A percentile compares a stretch with the other conserved stretches of the same genome.
These are phyloP conservation scores for Saccharum hybrid DNA, from an alignment of 202 grass and related monocot species.

Conservation along the genomic window DNA sequence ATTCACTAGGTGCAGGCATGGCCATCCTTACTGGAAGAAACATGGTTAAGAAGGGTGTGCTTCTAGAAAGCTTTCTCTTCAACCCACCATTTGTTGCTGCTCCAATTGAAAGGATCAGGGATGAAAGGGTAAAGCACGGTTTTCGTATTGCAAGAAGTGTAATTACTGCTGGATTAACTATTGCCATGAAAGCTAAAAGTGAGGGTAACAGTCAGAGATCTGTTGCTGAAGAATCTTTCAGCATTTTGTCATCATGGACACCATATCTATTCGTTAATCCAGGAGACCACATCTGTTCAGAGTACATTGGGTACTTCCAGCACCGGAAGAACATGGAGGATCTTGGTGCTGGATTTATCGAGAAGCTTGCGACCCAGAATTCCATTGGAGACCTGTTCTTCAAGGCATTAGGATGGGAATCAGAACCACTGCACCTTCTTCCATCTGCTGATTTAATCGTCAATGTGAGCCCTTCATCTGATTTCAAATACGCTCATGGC, in stretches of 20 bases:
- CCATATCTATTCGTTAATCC: slow-evolving; percentile 86
- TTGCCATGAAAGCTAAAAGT: slow-evolving; percentile 66
- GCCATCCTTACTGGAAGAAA: slow-evolving; percentile 89
- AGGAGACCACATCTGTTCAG: slow-evolving; percentile 84
- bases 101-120: slow-evolving; percentile 83
- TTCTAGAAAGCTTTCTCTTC: slow-evolving; percentile 86
- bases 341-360: slow-evolving; percentile 78
- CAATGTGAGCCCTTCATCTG: slow-evolving; percentile 61
- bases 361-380: slow-evolving; percentile 89
- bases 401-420: slow-evolving; percentile 81
- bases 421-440: slow-evolving; percentile 88
- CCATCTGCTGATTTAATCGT: slow-evolving; percentile 84
- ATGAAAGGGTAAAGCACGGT: slow-evolving; percentile 84
- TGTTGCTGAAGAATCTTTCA: slow-evolving; percentile 72
- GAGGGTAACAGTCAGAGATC: slow-evolving; percentile 58
- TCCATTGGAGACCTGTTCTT: slow-evolving; percentile 77
- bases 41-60: slow-evolving; percentile 77
- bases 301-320: slow-evolving; percentile 93
- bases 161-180: slow-evolving; percentile 74
- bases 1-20: slow-evolving; percentile 78
- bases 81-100: slow-evolving; percentile 85
- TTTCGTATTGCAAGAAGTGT: slow-evolving; percentile 83
- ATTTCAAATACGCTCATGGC: slow-evolving; percentile 86
- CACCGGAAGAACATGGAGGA: slow-evolving; percentile 91
- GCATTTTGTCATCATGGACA: slow-evolving; percentile 71